These are phyloP conservation scores for Apiotrichum akiyoshidainum DNA, from an alignment of 1,284 basidiomycete species.

Conservation along the genomic window DNA sequence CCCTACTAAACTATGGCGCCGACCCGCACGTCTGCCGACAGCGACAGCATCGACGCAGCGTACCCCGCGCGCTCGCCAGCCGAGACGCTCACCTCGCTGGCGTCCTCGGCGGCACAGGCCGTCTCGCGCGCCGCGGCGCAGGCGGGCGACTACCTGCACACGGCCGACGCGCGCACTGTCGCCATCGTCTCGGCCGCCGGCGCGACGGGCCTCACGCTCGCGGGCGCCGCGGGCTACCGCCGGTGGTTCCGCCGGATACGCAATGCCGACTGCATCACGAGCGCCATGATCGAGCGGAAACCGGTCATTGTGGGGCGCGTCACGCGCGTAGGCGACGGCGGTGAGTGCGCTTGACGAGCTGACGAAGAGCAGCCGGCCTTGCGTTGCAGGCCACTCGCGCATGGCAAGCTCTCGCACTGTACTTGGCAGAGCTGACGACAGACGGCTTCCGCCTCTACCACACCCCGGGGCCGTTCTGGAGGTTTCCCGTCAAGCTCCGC, in stretches of 20 bases:
- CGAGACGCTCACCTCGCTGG: background rate
- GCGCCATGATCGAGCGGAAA: slow-evolving; percentile 57
- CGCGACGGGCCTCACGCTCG: slow-evolving; percentile 51
- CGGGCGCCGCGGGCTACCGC: slow-evolving; percentile 52
- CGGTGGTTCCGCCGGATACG: slow-evolving; percentile 62
- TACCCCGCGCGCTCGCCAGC: background rate
- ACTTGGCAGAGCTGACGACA: slow-evolving; percentile 23
- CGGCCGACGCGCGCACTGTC: slow-evolving; percentile 31
- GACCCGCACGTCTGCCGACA: no score
- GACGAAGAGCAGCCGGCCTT: no score
- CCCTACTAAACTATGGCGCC: background rate
- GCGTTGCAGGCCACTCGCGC: no score
- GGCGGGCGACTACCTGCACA: background rate
- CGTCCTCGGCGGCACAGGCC: background rate
- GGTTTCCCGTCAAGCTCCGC: slow-evolving; percentile 67
- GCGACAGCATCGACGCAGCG: background rate
- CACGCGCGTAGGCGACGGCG: slow-evolving; percentile 73
- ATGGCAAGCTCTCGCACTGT: no score
- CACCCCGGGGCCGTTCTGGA: slow-evolving; percentile 70
- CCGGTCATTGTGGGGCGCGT: slow-evolving; percentile 70
- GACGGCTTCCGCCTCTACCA: slow-evolving; percentile 68
- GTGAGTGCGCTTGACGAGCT: slow-evolving; percentile 37
- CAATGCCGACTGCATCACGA: slow-evolving; percentile 64
- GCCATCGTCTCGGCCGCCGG: slow-evolving; percentile 36
- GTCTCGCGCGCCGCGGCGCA: background rate